A percentile compares a stretch with the other conserved stretches of the same genome.
Evolutionary conservation across 805 yeast genomes (phyloP).

Genomic region (Metschnikowia kunwiensis): DNA sequence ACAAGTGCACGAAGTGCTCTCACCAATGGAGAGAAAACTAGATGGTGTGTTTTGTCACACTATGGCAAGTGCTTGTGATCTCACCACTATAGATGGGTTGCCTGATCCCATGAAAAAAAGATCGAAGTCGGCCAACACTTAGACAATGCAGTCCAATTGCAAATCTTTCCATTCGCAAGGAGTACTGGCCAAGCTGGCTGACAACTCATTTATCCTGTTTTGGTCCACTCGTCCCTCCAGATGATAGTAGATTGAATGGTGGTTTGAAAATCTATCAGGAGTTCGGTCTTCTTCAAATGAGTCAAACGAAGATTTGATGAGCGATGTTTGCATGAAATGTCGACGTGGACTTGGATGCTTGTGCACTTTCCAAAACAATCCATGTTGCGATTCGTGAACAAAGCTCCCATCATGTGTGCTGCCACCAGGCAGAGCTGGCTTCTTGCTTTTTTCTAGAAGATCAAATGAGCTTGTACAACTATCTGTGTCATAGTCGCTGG

Average conservation of each 20-base stretch:
- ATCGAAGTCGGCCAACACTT: too few species aligned
- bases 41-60: conserved; percentile 3
- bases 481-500: conserved; percentile 18
- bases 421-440: neutral
- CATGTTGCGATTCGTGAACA: conserved; percentile 3
- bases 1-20: conserved; percentile 90
- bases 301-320: conserved; percentile 14
- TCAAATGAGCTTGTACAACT: conserved; percentile 16
- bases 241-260: neutral
- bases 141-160: conserved; percentile 3
- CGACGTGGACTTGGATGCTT: neutral
- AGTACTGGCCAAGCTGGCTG: neutral
- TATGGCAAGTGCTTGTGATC: too few species aligned
- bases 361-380: conserved; percentile 9
- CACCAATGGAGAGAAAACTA: conserved; percentile 96
- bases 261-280: neutral
- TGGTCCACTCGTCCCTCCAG: conserved; percentile 5
- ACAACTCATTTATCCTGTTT: neutral
- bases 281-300: conserved; percentile 14
- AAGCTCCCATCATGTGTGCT: conserved; percentile 5
- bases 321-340: neutral
- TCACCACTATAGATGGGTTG: too few species aligned
- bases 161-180: conserved; percentile 5
- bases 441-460: conserved; percentile 6
- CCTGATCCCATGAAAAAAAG: too few species aligned